Conservation (phyloP, 2,329 filamentous ascomycete genomes). For the Epichloe coenophiala region DNA sequence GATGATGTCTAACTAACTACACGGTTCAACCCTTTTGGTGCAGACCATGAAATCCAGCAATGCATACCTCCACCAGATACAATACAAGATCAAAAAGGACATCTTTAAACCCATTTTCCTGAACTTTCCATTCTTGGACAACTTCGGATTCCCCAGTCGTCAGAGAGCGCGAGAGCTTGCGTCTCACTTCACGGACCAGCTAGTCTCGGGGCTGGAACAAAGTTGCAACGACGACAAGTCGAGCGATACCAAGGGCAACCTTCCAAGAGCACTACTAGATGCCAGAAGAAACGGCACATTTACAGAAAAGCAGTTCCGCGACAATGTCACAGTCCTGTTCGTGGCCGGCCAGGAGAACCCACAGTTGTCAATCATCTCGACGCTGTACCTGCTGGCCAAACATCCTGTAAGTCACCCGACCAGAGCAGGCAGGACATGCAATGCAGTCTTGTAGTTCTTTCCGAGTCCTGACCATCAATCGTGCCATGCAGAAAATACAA, state of each 20-base stretch:
- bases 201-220: conserved; percentile 7
- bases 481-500: conserved; percentile 13
- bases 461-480: background rate
- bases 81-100: conserved; percentile 16
- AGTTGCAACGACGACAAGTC: conserved; percentile 5
- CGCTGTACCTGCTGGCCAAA: conserved; percentile 23
- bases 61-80: conserved; percentile 12
- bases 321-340: conserved; percentile 26
- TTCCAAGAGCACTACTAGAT: conserved; percentile 12
- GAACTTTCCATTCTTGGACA: conserved; percentile 21
- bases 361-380: conserved; percentile 22
- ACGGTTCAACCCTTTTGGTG: background rate
- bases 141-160: conserved; percentile 14
- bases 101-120: conserved; percentile 22
- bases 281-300: conserved; percentile 12
- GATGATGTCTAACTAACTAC: background rate
- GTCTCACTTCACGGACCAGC: conserved; percentile 12
- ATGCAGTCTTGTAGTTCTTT: background rate
- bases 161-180: conserved; percentile 14
- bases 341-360: conserved; percentile 29
- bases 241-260: background rate
- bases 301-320: conserved; percentile 23
- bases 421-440: background rate
- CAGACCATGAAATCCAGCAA: conserved; percentile 13
- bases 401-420: conserved; percentile 11